Base-by-base conservation (phyloP, 192 early-diverging fungal genomes). In the Backusella liffmaniae region DNA sequence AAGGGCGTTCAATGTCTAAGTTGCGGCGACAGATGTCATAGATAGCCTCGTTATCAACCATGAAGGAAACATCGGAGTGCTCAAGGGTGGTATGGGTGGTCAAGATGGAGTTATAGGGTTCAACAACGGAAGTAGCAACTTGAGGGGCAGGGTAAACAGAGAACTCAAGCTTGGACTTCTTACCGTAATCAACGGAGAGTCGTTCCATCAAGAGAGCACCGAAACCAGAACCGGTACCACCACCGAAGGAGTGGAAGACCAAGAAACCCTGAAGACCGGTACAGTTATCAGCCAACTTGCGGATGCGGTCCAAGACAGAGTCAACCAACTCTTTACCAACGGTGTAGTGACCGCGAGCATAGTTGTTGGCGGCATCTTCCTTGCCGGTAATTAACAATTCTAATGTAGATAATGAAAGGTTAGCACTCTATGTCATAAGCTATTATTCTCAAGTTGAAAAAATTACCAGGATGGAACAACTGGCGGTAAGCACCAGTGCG, bases 81-180 rank as follows among this genome's bases (percentile, higher is more conserved):
- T 93, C 92, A 26, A 92, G 84, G 53, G 90, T 78, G 68, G 90
- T 89, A 77, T 94, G 92, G 70, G 89, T 85, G 35, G 92, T 84
- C 73, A 92, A 83, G 41, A 88, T 90, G 56, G 92, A 87, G 84
- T 94, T 94, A 79, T 94, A 94, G 16, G 92, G 92, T 79, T 94
- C 92, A 51, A 94, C 90, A 18, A 93, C 92, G 4, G 92, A 86
- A 56, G 92, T 89, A 7, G 92, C 88, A 44, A 91, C 79, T 44
- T 85, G 79, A 70, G 84, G 84, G 51, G 84, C 84, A 69, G 84
- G 84, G 65, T 86, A 86, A 30, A 86, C 70, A 49, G 84, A 79
- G 70, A 86, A 86, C 36, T 86, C 84, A 18, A 86, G 79, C 41
- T 86, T 86, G 67, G 83, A 85, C 72, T 86, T 86, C 82, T 84